Conservation (phyloP, 2,329 filamentous ascomycete species). For the Colletotrichum lentis region DNA sequence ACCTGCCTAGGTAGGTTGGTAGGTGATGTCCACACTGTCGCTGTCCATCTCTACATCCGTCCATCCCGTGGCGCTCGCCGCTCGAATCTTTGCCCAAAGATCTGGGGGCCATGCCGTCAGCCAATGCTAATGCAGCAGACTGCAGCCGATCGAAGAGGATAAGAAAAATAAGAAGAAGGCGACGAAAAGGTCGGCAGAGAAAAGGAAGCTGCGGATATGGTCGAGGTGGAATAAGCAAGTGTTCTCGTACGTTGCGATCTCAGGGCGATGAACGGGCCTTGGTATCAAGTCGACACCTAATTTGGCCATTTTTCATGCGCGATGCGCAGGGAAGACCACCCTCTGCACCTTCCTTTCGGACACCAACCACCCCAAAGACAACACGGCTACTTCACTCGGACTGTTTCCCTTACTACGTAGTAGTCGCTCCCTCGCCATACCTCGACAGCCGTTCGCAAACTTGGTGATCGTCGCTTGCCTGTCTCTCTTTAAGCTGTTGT, state of each 20-base stretch:
- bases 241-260: conserved; percentile 7
- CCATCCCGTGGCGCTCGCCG: neutral
- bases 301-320: conserved; percentile 16
- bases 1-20: no score
- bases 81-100: neutral
- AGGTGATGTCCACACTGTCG: no score
- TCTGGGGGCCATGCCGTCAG: neutral
- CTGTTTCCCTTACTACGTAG: no score
- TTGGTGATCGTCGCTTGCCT: neutral
- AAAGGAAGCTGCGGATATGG: neutral
- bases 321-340: conserved; percentile 4
- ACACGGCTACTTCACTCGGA: neutral
- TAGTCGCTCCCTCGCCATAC: neutral
- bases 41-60: no score
- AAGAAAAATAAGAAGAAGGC: no score
- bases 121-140: neutral
- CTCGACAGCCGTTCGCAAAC: neutral
- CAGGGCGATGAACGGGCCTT: neutral
- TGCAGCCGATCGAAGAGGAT: neutral
- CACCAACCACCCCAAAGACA: neutral
- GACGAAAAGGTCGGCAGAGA: neutral
- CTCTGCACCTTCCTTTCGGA: neutral
- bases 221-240: conserved; percentile 11
- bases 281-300: conserved; percentile 10
- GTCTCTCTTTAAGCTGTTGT: neutral